Evolutionary conservation across 805 yeast species (phyloP), one percentile per base, ranked within the genome.

Genomic region (Candida orba): DNA sequence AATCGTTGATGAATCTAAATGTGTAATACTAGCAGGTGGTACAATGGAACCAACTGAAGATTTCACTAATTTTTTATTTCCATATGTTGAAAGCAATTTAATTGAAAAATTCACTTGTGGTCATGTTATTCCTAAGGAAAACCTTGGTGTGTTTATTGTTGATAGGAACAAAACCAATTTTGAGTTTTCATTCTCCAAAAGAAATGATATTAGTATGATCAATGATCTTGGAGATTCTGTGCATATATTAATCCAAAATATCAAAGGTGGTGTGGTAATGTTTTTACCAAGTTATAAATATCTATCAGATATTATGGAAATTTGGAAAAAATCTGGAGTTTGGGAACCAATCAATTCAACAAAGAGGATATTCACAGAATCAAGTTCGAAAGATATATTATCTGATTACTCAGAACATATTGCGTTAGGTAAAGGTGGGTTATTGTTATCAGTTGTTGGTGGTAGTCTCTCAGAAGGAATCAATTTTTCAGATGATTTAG

Each of bases 381-480:
- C 81, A 0, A 63, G 70, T 3, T 74, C 77, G 0, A 76, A 71
- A 3, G 60, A 60, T 22, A 64, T 76, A 0, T 60, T 89, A 14
- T 48, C 59, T 1, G 75, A 71, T 4, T 90, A 83, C 53, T 62
- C 79, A 1, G 53, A 62, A 1, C 56, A 66, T 1, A 69, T 81
- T 10, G 41, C 51, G 3, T 50, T 55, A 3, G 55, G 59, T 0
- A 50, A 57, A 5, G 91, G 93, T 2, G 90, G 95, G 0, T 52
- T 84, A 2, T 60, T 90, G 5, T 67, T 91, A 25, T 79, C 96
- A 0, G 95, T 91, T 1, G 95, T 91, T 14, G 96, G 96, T 2
- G 98, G 97, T 0, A 83, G 83, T 56, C 70, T 90, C 65, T 86
- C 95, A 0, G 98, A 90, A 61, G 98, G 98, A 6, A 91, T 90